phyloP scores from a whole-genome alignment of 495 filamentous ascomycete species.

The Xanthoparmelia taractica region DNA sequence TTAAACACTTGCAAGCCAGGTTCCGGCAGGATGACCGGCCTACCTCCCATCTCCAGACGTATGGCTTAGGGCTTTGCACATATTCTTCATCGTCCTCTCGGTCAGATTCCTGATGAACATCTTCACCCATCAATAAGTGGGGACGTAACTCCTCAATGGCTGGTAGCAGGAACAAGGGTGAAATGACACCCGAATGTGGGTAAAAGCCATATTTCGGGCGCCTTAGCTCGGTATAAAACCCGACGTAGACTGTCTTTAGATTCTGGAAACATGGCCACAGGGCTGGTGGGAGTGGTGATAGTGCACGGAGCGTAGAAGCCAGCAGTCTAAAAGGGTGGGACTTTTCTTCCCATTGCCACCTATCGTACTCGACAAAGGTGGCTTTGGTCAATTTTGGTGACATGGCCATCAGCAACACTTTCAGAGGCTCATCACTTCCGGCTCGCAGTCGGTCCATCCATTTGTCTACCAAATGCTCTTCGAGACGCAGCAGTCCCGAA shows the following conservation, averaged over 20 bases:
- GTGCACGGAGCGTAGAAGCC: background rate
- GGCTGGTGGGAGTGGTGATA: background rate
- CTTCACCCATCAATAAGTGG: too few species aligned
- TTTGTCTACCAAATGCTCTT: background rate
- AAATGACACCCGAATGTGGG: background rate
- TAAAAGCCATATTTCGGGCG: background rate
- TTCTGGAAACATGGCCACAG: background rate
- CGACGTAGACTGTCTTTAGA: background rate
- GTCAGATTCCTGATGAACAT: too few species aligned
- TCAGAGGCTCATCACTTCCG: background rate
- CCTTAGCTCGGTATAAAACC: background rate
- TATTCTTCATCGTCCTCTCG: background rate
- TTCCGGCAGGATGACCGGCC: conserved; percentile 1
- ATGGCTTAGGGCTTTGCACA: background rate
- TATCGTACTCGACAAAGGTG: background rate
- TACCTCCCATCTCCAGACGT: background rate
- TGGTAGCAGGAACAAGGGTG: background rate
- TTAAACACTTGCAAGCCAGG: background rate
- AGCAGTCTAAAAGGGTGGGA: background rate
- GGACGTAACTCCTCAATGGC: background rate
- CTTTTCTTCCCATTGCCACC: background rate
- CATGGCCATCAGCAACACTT: background rate
- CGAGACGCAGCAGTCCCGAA: background rate
- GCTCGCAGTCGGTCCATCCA: background rate
- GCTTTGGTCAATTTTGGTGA: background rate